These are phyloP conservation scores for Tympanopsis confertula DNA, from an alignment of 2,329 filamentous ascomycete genomes.

Conservation along the genomic window DNA sequence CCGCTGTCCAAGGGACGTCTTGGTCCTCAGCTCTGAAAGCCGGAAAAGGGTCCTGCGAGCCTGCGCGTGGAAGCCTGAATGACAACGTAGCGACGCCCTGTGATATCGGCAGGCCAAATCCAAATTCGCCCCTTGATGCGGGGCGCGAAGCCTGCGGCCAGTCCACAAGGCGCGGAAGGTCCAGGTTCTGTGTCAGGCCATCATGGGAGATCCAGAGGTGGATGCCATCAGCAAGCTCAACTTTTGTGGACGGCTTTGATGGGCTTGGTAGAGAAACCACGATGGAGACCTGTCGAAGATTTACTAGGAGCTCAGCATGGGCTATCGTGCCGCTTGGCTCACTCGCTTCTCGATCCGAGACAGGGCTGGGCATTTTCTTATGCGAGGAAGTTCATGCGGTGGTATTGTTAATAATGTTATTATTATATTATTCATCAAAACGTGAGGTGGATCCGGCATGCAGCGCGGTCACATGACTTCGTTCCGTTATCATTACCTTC, in stretches of 20 bases:
- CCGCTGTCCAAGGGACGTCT: conserved; percentile 2
- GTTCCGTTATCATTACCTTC: too few relatives aligned
- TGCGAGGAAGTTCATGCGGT: too few relatives aligned
- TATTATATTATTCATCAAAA: too few relatives aligned
- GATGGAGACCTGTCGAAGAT: conserved; percentile 53
- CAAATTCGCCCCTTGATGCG: too few relatives aligned
- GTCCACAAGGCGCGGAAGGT: too few relatives aligned
- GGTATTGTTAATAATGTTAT: too few relatives aligned
- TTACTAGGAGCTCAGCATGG: conserved; percentile 54
- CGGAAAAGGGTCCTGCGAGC: neutral
- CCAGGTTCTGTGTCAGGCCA: conserved; percentile 18
- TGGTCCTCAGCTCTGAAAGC: neutral
- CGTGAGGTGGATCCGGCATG: too few relatives aligned
- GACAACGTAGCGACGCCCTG: too few relatives aligned
- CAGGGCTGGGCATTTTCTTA: too few relatives aligned
- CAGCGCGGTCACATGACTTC: too few relatives aligned
- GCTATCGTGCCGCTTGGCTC: conserved; percentile 19
- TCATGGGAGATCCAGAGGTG: conserved; percentile 35
- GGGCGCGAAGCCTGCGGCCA: too few relatives aligned
- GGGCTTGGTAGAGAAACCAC: conserved; percentile 34
- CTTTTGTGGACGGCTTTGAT: conserved; percentile 12
- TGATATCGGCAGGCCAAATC: too few relatives aligned
- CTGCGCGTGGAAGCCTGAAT: conserved; percentile 10
- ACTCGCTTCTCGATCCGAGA: neutral
- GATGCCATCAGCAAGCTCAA: conserved; percentile 24